Base-by-base conservation (phyloP, 192 early-diverging fungal species). In the Backusella morwellensis region DNA sequence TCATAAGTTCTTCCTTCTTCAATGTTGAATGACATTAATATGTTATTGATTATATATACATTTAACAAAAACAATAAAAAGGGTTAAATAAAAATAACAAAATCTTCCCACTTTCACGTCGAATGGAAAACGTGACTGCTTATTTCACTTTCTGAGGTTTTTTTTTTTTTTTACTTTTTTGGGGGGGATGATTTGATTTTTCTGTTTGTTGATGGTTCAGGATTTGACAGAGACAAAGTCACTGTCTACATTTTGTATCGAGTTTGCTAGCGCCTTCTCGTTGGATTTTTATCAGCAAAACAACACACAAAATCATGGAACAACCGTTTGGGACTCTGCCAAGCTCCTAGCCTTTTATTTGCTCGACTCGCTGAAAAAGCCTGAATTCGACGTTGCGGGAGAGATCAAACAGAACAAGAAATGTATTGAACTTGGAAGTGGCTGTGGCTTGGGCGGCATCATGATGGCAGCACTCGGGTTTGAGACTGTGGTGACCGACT, bases 371-470 rank as follows among this genome's bases (percentile, higher is more conserved):
- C 19, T 73, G 23, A 76, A 76, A 70, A 50, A 42, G 17, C 73
- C 73, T 7, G 63, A 23, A 34, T 76, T 70, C 36, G 17, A 63
- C 11, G 29, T 69, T 0, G 44, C 66, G 12, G 74, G 40, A 12
- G 35, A 40, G 9, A 26, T 76, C 19, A 34, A 38, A 8, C 29
- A 35, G 14, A 56, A 36, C 8, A 75, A 76, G 50, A 75, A 47
- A 34, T 83, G 81, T 52, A 54, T 83, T 40, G 81, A 83, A 44
- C 54, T 83, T 4, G 81, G 81, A 14, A 80, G 78, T 36, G 81
- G 81, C 5, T 83, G 81, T 76, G 81, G 81, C 6, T 35, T 83
- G 17, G 71, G 69, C 19, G 81, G 78, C 4, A 40, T 83, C 19
- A 59, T 70, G 9, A 80, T 80, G 78, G 75, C 78, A 29, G 68